phyloP scores from a whole-genome alignment of 768 basidiomycete species.

The Mrakia blollopis region DNA sequence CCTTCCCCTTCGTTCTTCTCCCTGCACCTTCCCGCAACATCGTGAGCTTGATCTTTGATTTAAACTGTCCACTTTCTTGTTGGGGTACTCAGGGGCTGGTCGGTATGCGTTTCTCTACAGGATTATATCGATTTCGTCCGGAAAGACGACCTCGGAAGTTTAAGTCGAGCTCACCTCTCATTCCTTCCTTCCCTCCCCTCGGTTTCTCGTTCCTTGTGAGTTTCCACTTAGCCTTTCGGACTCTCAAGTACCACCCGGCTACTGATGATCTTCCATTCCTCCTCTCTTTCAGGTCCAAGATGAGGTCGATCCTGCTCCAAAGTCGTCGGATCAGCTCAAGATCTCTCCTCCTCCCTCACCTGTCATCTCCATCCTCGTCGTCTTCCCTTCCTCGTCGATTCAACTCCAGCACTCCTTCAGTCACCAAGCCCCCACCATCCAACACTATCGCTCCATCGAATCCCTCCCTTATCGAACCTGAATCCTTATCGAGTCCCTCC shows the following conservation, averaged over 20 bases:
- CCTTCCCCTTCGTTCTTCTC: too few relatives aligned
- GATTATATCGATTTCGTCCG: too few relatives aligned
- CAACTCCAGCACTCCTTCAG: not conserved
- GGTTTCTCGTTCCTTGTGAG: not conserved
- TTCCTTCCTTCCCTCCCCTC: not conserved
- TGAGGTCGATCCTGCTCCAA: not conserved
- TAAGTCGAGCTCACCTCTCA: too few relatives aligned
- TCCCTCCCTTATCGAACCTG: not conserved
- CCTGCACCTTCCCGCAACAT: too few relatives aligned
- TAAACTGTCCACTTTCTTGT: too few relatives aligned
- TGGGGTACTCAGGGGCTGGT: too few relatives aligned
- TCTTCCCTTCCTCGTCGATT: not conserved
- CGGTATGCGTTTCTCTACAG: too few relatives aligned
- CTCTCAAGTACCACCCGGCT: not conserved
- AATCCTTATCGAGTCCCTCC: not conserved
- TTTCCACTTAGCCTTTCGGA: not conserved
- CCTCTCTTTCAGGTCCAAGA: not conserved
- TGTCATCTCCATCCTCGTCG: not conserved
- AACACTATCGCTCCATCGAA: not conserved
- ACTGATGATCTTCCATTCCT: not conserved
- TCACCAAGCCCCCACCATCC: not conserved
- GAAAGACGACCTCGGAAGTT: too few relatives aligned
- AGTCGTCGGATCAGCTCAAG: not conserved
- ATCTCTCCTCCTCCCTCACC: not conserved
- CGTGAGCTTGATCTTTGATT: too few relatives aligned